phyloP scores from a whole-genome alignment of 2,329 filamentous ascomycete species.

The Zymoseptoria ardabiliae region DNA sequence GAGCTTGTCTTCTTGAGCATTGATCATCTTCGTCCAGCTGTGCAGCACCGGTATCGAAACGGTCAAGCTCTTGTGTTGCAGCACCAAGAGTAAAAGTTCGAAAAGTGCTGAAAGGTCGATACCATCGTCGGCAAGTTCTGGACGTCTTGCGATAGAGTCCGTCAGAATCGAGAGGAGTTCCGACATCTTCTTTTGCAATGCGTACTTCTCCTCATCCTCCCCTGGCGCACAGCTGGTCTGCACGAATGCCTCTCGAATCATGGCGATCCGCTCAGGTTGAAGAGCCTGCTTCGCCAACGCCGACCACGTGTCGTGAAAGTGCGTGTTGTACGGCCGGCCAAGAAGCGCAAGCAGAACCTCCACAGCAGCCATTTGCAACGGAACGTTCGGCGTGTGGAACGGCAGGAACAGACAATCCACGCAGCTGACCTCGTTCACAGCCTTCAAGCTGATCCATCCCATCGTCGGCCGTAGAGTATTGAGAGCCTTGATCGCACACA shows the following conservation, averaged over 20 bases:
- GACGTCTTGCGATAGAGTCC: slow-evolving; percentile 74
- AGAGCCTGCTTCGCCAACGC: slow-evolving; percentile 23
- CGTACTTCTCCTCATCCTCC: slow-evolving; percentile 86
- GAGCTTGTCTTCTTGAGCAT: slow-evolving; percentile 61
- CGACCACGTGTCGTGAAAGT: slow-evolving; percentile 53
- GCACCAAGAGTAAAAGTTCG: slow-evolving; percentile 68
- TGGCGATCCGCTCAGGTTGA: slow-evolving; percentile 22
- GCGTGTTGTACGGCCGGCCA: slow-evolving; percentile 49
- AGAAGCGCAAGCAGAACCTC: slow-evolving; percentile 33
- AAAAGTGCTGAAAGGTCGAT: slow-evolving; percentile 69
- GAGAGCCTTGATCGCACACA: slow-evolving; percentile 67
- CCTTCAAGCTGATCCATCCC: slow-evolving; percentile 80
- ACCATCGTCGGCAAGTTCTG: slow-evolving; percentile 49
- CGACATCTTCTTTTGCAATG: slow-evolving; percentile 85
- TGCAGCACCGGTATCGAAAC: slow-evolving; percentile 90
- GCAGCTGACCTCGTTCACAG: slow-evolving; percentile 63
- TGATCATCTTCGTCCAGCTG: slow-evolving; percentile 77
- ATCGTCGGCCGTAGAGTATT: slow-evolving; percentile 71
- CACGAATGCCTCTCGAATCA: slow-evolving; percentile 27
- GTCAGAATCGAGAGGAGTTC: slow-evolving; percentile 86
- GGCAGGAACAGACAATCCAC: slow-evolving; percentile 64
- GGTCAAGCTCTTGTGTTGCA: slow-evolving; percentile 78
- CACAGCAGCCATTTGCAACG: slow-evolving; percentile 61
- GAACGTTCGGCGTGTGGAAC: slow-evolving; percentile 61
- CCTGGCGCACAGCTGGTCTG: slow-evolving; percentile 40